Evolutionary conservation across 2,329 filamentous ascomycete genomes (phyloP), one percentile per base, ranked within the genome.

Genomic region (Aspergillus vadensis): DNA sequence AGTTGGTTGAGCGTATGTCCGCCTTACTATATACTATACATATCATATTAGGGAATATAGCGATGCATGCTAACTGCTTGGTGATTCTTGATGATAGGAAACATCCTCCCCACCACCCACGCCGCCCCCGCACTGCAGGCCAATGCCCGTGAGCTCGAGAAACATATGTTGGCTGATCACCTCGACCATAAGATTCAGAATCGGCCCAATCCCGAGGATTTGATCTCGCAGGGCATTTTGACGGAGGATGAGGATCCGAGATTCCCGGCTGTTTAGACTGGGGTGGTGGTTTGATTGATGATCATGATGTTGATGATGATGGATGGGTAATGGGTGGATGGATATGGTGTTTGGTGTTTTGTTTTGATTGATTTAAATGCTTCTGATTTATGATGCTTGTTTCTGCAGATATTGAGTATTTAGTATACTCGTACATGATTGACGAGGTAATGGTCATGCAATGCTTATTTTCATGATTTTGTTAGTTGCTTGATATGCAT

Each of bases 181-280:
- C 83, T 97, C 63, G 95, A 96, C 76, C 92, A 96, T 72, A 93
- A 93, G 76, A 87, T 97, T 64, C 85, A 89, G 71, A 84, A 89
- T 69, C 85, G 93, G 19, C 93, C 93, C 1, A 83, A 85, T 38
- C 89, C 91, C 10, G 91, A 92, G 66, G 84, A 89, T 54, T 81
- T 97, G 64, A 82, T 97, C 60, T 87, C 90, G 70, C 87, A 90
- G 67, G 92, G 92, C 5, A 91, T 97, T 58, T 79, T 97, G 65
- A 86, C 85, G 60, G 85, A 89, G 66, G 87, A 90, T 68, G 80
- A 81, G 66, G 72, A 80, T 63, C 79, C 80, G 17, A 72, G 72
- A 19, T 71, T 63, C 23, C 63, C 51, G 17, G 15, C 38, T 55
- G 30, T 63, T 41, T 65, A 50, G 32, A 27, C 25, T 25, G 25